Evolutionary conservation across 108 stramenopile species (phyloP).

Genomic region (Nitzschia putrida): DNA sequence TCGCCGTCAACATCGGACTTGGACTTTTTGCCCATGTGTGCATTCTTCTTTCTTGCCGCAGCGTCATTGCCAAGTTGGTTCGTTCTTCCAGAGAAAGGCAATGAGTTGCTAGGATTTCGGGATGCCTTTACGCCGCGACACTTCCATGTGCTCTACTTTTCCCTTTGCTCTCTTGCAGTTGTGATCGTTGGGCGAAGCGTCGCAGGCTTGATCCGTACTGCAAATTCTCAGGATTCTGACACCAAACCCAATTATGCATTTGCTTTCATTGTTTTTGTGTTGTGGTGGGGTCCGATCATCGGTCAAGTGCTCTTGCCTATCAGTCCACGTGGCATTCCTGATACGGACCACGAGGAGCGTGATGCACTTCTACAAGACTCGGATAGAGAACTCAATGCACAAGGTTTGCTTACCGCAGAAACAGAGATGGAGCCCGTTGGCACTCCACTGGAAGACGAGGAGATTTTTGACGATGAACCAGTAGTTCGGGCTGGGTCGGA

Average conservation of each 20-base stretch:
- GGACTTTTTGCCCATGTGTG: conserved; percentile 82
- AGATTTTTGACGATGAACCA: conserved; percentile 23
- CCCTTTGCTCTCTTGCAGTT: conserved; percentile 56
- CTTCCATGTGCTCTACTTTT: conserved; percentile 67
- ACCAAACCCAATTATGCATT: conserved; percentile 21
- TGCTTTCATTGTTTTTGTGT: conserved; percentile 49
- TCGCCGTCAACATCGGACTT: conserved; percentile 39
- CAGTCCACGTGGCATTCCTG: conserved; percentile 6
- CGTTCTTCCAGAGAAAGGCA: conserved; percentile 53
- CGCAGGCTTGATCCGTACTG: conserved; percentile 30
- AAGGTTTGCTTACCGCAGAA: background rate
- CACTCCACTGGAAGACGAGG: conserved; percentile 6
- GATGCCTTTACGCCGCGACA: conserved; percentile 71
- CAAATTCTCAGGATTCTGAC: conserved; percentile 13
- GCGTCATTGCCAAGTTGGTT: conserved; percentile 61
- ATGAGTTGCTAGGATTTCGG: conserved; percentile 26
- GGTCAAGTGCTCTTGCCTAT: conserved; percentile 47
- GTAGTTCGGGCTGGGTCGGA: background rate
- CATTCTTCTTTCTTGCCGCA: conserved; percentile 59
- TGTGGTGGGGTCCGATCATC: conserved; percentile 73
- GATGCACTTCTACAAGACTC: conserved; percentile 15
- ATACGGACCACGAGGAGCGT: conserved; percentile 28
- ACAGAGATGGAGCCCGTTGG: background rate
- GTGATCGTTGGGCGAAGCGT: conserved; percentile 60
- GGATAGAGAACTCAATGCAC: no score